A percentile compares a stretch with the other conserved stretches of the same genome.
These are phyloP conservation scores for Exsudoporus floridanus DNA, from an alignment of 1,284 basidiomycete genomes.

Conservation along the genomic window DNA sequence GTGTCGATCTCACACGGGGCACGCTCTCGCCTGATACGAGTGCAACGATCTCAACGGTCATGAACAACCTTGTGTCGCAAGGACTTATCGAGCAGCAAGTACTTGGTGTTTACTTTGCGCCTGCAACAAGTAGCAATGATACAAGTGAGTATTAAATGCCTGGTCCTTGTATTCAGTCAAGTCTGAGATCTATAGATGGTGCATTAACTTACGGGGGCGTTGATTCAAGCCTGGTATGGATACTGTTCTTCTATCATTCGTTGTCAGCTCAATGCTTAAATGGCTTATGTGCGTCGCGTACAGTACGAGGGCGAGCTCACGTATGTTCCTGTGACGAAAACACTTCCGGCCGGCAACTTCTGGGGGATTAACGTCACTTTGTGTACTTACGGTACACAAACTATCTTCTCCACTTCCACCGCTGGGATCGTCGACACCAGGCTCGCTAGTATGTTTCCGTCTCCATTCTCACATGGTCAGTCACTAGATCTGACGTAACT, in stretches of 20 bases:
- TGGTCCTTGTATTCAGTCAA: background rate
- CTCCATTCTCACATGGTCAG: background rate
- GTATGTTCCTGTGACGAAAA: constrained; percentile 24
- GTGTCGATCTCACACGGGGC: constrained; percentile 17
- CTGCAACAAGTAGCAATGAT: constrained; percentile 13
- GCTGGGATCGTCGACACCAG: constrained; percentile 22
- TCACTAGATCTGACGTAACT: background rate
- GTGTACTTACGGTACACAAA: constrained; percentile 14
- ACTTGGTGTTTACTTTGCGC: constrained; percentile 25
- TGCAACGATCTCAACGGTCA: constrained; percentile 22
- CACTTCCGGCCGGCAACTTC: constrained; percentile 11
- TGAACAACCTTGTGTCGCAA: constrained; percentile 24
- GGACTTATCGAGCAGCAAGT: constrained; percentile 13
- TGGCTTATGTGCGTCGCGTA: background rate
- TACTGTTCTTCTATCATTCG: background rate
- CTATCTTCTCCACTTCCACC: constrained; percentile 17
- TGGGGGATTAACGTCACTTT: constrained; percentile 29
- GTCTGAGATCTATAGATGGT: constrained; percentile 19
- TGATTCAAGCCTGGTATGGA: constrained; percentile 22
- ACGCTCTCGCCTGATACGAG: constrained; percentile 4
- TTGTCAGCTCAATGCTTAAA: background rate
- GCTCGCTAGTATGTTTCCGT: constrained; percentile 19
- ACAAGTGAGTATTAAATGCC: constrained; percentile 12
- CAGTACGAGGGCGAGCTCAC: constrained; percentile 21
- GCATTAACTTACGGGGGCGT: constrained; percentile 25